phyloP scores from a whole-genome alignment of 805 yeast species.

The Tetrapisispora fleetii region DNA sequence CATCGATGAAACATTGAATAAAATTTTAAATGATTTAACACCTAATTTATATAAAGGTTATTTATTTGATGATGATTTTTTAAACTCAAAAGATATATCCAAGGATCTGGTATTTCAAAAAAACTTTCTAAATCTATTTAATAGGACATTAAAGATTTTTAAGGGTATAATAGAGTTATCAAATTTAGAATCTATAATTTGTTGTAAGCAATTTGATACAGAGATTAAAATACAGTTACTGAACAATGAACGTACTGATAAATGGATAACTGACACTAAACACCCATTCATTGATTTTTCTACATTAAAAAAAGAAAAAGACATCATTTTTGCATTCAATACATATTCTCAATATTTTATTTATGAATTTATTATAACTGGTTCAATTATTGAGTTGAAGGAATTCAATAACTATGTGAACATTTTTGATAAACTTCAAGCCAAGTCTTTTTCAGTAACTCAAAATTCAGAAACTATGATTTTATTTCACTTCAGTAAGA shows the following conservation, averaged over 20 bases:
- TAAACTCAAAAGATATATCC: background rate
- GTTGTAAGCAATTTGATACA: background rate
- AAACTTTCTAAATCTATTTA: background rate
- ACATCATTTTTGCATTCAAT: background rate
- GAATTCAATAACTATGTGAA: conserved; percentile 2
- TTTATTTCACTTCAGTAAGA: conserved; percentile 13
- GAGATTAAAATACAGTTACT: background rate
- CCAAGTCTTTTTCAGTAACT: conserved; percentile 12
- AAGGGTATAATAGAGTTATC: background rate
- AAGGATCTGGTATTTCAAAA: background rate
- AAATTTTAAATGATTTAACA: background rate
- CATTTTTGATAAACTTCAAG: conserved; percentile 4
- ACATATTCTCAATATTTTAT: conserved; percentile 11
- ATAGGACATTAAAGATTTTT: background rate
- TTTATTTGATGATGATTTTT: background rate
- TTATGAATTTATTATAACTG: conserved; percentile 5
- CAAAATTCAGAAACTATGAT: conserved; percentile 18
- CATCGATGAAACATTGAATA: background rate
- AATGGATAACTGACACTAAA: background rate
- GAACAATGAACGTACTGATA: background rate
- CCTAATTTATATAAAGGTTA: background rate
- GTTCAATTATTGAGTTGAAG: background rate
- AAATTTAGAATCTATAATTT: background rate
- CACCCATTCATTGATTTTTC: background rate
- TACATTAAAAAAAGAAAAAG: background rate